Evolutionary conservation across 768 basidiomycete species (phyloP).

Genomic region (Tricholoma saponaceum): DNA sequence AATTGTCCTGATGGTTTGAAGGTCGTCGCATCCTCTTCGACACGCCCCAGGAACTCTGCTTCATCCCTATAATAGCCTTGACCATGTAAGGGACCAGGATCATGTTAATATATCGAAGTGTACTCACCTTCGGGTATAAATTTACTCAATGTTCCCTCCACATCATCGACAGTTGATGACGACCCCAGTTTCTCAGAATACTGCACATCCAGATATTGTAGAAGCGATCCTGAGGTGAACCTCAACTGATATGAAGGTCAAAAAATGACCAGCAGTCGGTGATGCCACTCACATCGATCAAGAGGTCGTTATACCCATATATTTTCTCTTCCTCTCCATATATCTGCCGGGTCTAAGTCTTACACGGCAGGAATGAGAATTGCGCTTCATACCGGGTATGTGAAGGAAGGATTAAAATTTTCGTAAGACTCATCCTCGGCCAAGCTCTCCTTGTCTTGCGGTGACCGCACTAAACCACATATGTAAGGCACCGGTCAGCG

Average conservation of each 20-base stretch:
- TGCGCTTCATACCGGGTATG: constrained; percentile 74
- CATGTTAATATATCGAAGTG: background rate
- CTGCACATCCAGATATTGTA: constrained; percentile 66
- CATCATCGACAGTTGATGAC: constrained; percentile 78
- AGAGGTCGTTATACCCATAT: constrained; percentile 85
- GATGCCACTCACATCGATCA: constrained; percentile 64
- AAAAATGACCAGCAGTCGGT: background rate
- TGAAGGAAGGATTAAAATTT: constrained; percentile 83
- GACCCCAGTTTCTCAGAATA: constrained; percentile 64
- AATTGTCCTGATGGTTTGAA: constrained; percentile 79
- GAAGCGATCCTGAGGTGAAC: constrained; percentile 85
- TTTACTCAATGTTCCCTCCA: constrained; percentile 68
- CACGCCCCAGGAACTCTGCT: constrained; percentile 58
- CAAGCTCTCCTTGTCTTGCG: constrained; percentile 56
- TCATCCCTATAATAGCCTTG: constrained; percentile 71
- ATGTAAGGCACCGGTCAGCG: background rate
- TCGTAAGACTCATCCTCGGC: constrained; percentile 55
- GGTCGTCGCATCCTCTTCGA: constrained; percentile 70
- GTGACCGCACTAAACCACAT: constrained; percentile 56
- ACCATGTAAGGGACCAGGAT: constrained; percentile 1
- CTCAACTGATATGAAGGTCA: constrained; percentile 47
- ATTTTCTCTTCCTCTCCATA: constrained; percentile 96
- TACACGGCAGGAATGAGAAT: background rate
- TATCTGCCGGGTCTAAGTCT: constrained; percentile 46
- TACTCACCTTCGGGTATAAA: constrained; percentile 71